Evolutionary conservation across 1,284 basidiomycete species (phyloP), one percentile per base, ranked within the genome.

Genomic region (Ganoderma resinaceum): DNA sequence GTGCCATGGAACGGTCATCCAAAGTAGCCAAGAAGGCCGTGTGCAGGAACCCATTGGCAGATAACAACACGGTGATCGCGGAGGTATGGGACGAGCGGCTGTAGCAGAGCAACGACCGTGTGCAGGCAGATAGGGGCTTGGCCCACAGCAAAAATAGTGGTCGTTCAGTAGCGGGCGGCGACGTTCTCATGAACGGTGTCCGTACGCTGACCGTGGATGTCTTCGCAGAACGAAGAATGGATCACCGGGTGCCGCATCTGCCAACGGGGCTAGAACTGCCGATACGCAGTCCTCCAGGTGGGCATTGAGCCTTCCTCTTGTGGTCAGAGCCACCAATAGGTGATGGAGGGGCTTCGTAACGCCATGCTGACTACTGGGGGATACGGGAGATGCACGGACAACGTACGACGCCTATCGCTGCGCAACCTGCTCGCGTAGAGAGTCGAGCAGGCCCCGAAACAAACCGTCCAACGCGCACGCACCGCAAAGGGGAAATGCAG

Each of bases 391-490:
- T 63, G 68, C 40, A 49, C 43, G 20, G 46, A 38, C 38, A 42
- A 33, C 46, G 33, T 33, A 37, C 37, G 23, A 62, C 33, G 66
- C 66, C 65, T 72, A 72, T 70, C 68, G 68, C 57, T 46, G 38
- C 33, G 49, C 29, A 63, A 37, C 62, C 64, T 23, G 61, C 37
- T 55, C 57, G 33, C 53, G 46, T 57, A 46, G 2, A 42, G 33
- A 29, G 53, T 40, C 53, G 52, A 20, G 61, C 64, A 62, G 53
- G 52, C 49, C 57, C 38, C 58, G 23, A 33, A 58, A 38, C 9
- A 57, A 35, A 57, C 35, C 65, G 35, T 52, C 31, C 23, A 37
- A 26, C 23, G 46, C 46, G 46, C 9, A 29, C 46, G 46, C 9
- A 29, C 3, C 26, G 62, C 63, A 55, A 6, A 29, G 26, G 23